Evolutionary conservation across 495 filamentous ascomycete genomes (phyloP).

Genomic region (Schizothecium vesticola): DNA sequence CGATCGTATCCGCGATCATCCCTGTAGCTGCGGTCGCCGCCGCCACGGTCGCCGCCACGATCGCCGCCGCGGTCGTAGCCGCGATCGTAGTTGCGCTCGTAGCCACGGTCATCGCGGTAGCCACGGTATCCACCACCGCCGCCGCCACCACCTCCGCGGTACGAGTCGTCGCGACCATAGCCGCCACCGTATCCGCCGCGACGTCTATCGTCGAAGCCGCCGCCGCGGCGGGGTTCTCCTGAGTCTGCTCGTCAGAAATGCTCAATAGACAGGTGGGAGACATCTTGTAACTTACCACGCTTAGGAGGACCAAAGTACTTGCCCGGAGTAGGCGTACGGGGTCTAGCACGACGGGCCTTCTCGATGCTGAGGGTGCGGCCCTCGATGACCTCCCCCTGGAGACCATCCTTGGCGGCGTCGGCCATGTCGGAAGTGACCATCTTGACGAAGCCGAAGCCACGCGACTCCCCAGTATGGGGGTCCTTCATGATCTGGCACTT

Average conservation of each 20-base stretch:
- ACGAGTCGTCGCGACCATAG: constrained; percentile 31
- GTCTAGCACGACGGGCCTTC: constrained; percentile 91
- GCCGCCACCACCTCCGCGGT: constrained; percentile 36
- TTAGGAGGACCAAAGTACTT: constrained; percentile 99
- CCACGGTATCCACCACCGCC: constrained; percentile 30
- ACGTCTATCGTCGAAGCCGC: constrained; percentile 17
- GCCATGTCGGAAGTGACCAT: constrained; percentile 92
- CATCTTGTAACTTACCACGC: constrained; percentile 62
- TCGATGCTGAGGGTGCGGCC: constrained; percentile 97
- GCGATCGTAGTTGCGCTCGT: constrained; percentile 24
- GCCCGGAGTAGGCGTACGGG: constrained; percentile 92
- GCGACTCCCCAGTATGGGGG: constrained; percentile 95
- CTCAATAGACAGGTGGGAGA: constrained; percentile 6
- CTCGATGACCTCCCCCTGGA: constrained; percentile 93
- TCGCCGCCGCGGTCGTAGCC: constrained; percentile 31
- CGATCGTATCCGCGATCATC: constrained; percentile 46
- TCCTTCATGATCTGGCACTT: constrained; percentile 99
- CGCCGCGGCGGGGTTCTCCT: constrained; percentile 26
- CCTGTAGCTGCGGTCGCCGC: constrained; percentile 36
- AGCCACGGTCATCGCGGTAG: constrained; percentile 42
- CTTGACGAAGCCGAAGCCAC: constrained; percentile 99
- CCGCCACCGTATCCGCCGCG: constrained; percentile 33
- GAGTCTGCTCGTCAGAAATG: constrained; percentile 18
- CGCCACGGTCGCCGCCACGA: constrained; percentile 47
- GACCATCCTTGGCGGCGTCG: constrained; percentile 91